Base-by-base conservation (phyloP, 306 rosid species). In the Biancaea sappan region DNA sequence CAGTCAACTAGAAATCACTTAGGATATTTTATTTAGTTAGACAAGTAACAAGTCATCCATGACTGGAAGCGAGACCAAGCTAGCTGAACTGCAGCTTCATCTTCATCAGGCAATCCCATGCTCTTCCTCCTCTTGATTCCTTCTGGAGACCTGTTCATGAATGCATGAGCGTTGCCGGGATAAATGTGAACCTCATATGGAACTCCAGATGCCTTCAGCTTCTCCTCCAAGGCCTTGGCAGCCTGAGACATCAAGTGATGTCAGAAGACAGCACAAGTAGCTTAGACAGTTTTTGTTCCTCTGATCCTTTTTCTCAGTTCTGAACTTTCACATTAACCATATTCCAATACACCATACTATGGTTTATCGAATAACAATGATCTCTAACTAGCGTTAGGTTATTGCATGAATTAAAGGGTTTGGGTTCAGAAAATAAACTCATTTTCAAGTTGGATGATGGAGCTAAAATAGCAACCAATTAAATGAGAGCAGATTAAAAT, bases 11-110 rank as follows among this genome's bases (percentile, higher is more conserved):
- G 14, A 31, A 29, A 26, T 60, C n/a, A 61, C 18, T 38, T 19
- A 43, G 75, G 69, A 51, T 29, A 60, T 35, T 41, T 3, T 43
- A 62, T 35, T 76, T 83, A 89, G 35, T 68, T 72, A 21, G 88
- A 74, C 74, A 94, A 77, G 84, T 82, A 80, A 10, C 72, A 41
- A 2, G 92, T 84, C 97, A 92, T 92, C 99, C 97, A 92, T 5
- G 93, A 84, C 73, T 88, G 78, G 74, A 94, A 92, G 68, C 88
- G 96, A 82, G 97, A 88, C 99, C 99, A 94, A 8, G 97, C 97
- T 2, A 92, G 86, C 86, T 86, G 80, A 47, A 81, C 97, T 1
- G 97, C 82, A 6, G 83, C 84, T 65, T 88, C 93, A 56, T 94
- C 95, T 78, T 92, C 89, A 28, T 92, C 96, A 0, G 86, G 56